phyloP scores from a whole-genome alignment of 2,329 filamentous ascomycete species.

The Sporothrix globosa region DNA sequence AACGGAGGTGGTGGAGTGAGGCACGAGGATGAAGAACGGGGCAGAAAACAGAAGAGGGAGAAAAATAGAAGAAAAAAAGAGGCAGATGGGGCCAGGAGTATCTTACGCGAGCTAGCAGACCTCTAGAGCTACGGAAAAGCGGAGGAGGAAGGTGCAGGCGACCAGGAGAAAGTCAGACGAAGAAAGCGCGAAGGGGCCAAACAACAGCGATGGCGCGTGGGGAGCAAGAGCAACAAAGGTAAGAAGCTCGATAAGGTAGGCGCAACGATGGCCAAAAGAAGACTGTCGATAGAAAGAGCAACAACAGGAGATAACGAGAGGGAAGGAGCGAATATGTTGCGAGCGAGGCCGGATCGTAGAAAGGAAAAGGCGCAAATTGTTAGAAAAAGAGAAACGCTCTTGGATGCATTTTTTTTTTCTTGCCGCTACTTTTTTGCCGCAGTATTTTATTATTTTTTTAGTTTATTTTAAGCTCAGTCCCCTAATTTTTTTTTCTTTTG shows the following conservation, averaged over 20 bases:
- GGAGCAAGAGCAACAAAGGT: background rate
- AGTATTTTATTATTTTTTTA: background rate
- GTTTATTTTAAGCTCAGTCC: constrained; percentile 20
- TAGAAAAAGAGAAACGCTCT: constrained; percentile 18
- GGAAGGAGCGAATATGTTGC: constrained; percentile 11
- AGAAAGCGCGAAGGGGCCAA: constrained; percentile 26
- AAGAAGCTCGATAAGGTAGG: background rate
- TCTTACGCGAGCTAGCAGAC: constrained; percentile 28
- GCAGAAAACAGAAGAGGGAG: background rate
- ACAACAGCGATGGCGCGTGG: constrained; percentile 16
- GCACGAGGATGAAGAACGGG: background rate
- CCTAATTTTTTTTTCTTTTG: constrained; percentile 8
- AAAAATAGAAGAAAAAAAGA: constrained; percentile 1
- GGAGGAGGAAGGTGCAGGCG: constrained; percentile 24
- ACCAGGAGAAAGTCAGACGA: background rate
- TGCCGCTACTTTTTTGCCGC: constrained; percentile 25
- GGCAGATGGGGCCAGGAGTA: constrained; percentile 10
- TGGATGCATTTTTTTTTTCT: constrained; percentile 14
- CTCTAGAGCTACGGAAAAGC: constrained; percentile 21
- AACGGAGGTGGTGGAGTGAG: background rate
- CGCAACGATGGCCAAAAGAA: background rate
- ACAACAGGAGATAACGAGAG: constrained; percentile 19
- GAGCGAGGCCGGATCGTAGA: constrained; percentile 2
- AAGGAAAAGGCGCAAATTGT: constrained; percentile 26
- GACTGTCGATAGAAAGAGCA: constrained; percentile 18